Percentiles rank a stretch among this genome's conserved stretches.
These are phyloP conservation scores for Salix dunnii DNA, from an alignment of 345 rosid genomes.

Conservation along the genomic window DNA sequence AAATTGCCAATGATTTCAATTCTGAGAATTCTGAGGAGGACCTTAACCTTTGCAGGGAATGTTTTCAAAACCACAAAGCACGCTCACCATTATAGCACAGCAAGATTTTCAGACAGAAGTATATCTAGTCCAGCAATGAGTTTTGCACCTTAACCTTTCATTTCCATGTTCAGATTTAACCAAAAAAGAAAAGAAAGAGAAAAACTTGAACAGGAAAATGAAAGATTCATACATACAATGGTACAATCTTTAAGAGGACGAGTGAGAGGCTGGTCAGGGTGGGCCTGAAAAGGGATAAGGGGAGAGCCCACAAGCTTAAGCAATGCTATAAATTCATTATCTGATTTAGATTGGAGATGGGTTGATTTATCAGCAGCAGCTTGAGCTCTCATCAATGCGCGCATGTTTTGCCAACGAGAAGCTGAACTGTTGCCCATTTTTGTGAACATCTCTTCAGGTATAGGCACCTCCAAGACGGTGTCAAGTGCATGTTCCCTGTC, in stretches of 20 bases:
- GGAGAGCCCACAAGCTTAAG: constrained; percentile 91
- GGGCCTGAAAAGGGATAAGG: constrained; percentile 73
- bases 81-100: not conserved
- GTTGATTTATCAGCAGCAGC: constrained; percentile 24
- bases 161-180: not conserved
- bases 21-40: not conserved
- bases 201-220: not conserved
- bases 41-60: not conserved
- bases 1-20: not conserved
- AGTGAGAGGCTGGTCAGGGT: constrained; percentile 40
- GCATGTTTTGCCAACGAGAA: constrained; percentile 76
- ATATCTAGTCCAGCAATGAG: not conserved
- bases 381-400: constrained; percentile 67
- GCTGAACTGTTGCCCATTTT: constrained; percentile 56
- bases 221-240: constrained; percentile 45
- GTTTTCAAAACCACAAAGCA: not conserved
- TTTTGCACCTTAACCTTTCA: not conserved
- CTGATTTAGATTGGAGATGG: constrained; percentile 67
- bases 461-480: constrained; percentile 71
- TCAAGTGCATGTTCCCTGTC: constrained; percentile 58
- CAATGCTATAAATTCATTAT: constrained; percentile 79
- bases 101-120: not conserved
- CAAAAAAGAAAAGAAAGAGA: not conserved
- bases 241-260: constrained; percentile 50
- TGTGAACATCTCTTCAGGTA: constrained; percentile 71